Conservation (phyloP, 129 eudicot species). For the Solidago caesia region DNA sequence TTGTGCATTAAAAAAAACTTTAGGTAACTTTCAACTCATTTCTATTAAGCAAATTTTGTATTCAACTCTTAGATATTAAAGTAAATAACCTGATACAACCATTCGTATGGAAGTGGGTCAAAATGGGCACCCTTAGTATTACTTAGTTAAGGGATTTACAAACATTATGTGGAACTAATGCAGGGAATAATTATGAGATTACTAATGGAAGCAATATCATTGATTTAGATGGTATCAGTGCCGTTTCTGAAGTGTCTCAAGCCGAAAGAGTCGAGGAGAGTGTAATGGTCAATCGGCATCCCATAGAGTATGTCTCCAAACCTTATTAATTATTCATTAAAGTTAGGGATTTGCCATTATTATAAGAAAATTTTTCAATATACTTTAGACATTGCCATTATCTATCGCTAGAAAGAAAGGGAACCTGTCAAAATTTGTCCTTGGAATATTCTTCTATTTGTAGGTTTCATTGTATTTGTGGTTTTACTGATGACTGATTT, state of each 20-base stretch:
- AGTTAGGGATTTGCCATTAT: not conserved
- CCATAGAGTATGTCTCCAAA: constrained; percentile 44
- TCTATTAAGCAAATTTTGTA: not conserved
- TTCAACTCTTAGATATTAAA: not conserved
- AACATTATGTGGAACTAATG: not conserved
- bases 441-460: not conserved
- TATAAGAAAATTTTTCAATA: too few species aligned
- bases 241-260: constrained; percentile 61
- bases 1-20: not conserved
- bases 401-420: too few species aligned
- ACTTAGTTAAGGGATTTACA: too few species aligned
- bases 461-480: not conserved
- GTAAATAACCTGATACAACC: not conserved
- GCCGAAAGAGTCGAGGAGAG: constrained; percentile 47
- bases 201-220: constrained; percentile 21
- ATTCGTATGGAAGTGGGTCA: not conserved
- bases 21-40: not conserved
- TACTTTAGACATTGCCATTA: too few species aligned
- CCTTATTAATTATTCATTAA: not conserved
- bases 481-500: constrained; percentile 13
- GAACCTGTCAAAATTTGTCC: too few species aligned
- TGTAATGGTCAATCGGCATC: constrained; percentile 37
- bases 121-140: too few species aligned
- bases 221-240: constrained; percentile 49
- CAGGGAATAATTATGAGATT: constrained; percentile 34